Conservation (phyloP, 805 yeast species). For the Yarrowia keelungensis region DNA sequence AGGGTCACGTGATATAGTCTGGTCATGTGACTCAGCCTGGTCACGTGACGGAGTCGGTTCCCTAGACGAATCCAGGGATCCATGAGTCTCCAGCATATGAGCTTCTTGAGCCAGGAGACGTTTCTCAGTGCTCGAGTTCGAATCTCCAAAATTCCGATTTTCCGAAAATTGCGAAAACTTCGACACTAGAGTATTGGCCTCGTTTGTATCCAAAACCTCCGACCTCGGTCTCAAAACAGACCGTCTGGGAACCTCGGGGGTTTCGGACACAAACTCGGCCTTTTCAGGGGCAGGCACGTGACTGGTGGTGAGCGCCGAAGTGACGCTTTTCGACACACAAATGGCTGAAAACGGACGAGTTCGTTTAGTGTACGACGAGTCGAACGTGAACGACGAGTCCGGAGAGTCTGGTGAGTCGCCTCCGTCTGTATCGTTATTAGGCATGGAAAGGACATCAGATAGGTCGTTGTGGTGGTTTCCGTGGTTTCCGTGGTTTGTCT, state of each 20-base stretch:
- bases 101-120: conserved; percentile 20
- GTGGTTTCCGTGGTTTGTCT: no score
- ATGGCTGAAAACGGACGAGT: conserved; percentile 18
- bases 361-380: conserved; percentile 22
- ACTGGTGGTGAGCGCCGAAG: conserved; percentile 5
- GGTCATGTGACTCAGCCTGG: no score
- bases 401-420: no score
- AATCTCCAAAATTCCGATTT: neutral
- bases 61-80: conserved; percentile 3
- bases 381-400: conserved; percentile 26
- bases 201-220: conserved; percentile 22
- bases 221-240: conserved; percentile 4
- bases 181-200: neutral
- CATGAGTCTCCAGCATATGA: conserved; percentile 11
- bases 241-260: conserved; percentile 12
- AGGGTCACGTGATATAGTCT: no score
- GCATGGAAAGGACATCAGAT: neutral
- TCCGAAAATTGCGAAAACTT: conserved; percentile 14
- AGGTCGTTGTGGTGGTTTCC: conserved; percentile 4
- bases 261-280: conserved; percentile 17
- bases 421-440: neutral
- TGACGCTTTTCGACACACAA: conserved; percentile 13
- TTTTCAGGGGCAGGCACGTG: conserved; percentile 30
- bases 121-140: neutral
- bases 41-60: neutral